These are phyloP conservation scores for Scalesia atractyloides DNA, from an alignment of 129 eudicot species.

Conservation along the genomic window DNA sequence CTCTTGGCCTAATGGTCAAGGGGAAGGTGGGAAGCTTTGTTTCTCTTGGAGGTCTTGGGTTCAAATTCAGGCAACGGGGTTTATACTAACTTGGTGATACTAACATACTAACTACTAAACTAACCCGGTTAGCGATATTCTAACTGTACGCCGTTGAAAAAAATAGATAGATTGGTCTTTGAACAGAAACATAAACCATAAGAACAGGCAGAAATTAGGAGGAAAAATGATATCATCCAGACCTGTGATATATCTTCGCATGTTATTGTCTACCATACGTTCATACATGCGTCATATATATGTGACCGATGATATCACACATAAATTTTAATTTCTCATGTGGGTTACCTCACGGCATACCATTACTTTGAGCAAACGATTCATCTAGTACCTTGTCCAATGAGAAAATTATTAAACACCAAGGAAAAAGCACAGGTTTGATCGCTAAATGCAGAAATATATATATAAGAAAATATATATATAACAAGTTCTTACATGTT, in stretches of 20 bases:
- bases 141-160: no score
- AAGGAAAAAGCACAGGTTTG: neutral
- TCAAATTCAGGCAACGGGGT: no score
- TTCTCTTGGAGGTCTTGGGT: no score
- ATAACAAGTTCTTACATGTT: conserved; percentile 17
- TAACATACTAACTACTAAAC: no score
- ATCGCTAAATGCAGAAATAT: conserved; percentile 8
- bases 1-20: no score
- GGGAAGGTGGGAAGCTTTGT: no score
- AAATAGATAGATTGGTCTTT: neutral
- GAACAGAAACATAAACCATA: neutral
- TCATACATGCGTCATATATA: no score
- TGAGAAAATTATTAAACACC: no score
- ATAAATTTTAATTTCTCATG: conserved; percentile 6
- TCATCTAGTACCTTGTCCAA: neutral
- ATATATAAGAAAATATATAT: conserved; percentile 17
- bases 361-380: conserved; percentile 18
- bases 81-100: no score
- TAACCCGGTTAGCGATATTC: no score
- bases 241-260: neutral
- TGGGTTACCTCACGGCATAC: conserved; percentile 22
- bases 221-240: conserved; percentile 28
- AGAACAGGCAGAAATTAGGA: conserved; percentile 32
- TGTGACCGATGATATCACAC: conserved; percentile 3
- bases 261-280: neutral